Conservation (phyloP, 2,329 filamentous ascomycete species). For the Microsporum canis region DNA sequence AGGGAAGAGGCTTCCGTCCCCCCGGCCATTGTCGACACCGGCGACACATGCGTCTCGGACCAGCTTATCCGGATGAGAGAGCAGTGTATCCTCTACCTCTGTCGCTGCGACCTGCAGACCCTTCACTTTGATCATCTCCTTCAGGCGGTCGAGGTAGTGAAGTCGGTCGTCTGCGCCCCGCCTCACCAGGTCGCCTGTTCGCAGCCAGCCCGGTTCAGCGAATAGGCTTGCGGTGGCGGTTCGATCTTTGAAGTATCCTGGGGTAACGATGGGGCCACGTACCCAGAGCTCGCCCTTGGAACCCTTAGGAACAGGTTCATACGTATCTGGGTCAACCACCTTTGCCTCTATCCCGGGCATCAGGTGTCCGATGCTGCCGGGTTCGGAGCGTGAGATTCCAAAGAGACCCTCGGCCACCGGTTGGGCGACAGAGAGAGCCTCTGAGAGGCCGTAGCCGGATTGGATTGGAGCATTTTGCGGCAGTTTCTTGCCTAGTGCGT, state of each 20-base stretch:
- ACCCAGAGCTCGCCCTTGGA: constrained; percentile 37
- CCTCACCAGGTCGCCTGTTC: constrained; percentile 31
- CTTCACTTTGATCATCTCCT: constrained; percentile 59
- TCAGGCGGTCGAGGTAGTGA: constrained; percentile 51
- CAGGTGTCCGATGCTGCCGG: constrained; percentile 28
- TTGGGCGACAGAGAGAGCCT: constrained; percentile 10
- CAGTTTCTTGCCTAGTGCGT: constrained; percentile 9
- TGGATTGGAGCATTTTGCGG: constrained; percentile 6
- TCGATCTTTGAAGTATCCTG: constrained; percentile 33
- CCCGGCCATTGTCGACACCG: constrained; percentile 11
- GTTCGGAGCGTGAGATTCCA: constrained; percentile 7
- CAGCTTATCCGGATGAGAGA: constrained; percentile 39
- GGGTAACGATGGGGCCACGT: constrained; percentile 35
- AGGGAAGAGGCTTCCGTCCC: constrained; percentile 10
- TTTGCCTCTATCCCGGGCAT: constrained; percentile 32
- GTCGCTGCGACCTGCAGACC: constrained; percentile 49
- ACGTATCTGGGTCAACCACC: constrained; percentile 29
- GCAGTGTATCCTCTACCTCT: constrained; percentile 52
- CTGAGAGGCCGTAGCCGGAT: constrained; percentile 10
- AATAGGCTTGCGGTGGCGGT: constrained; percentile 31
- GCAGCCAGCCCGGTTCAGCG: constrained; percentile 33
- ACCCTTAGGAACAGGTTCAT: constrained; percentile 27
- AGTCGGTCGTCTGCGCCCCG: constrained; percentile 25
- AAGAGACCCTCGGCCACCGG: constrained; percentile 11
- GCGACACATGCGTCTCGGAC: constrained; percentile 11